Conservation (phyloP, 2,329 filamentous ascomycete species). For the Paecilomyces sp. region DNA sequence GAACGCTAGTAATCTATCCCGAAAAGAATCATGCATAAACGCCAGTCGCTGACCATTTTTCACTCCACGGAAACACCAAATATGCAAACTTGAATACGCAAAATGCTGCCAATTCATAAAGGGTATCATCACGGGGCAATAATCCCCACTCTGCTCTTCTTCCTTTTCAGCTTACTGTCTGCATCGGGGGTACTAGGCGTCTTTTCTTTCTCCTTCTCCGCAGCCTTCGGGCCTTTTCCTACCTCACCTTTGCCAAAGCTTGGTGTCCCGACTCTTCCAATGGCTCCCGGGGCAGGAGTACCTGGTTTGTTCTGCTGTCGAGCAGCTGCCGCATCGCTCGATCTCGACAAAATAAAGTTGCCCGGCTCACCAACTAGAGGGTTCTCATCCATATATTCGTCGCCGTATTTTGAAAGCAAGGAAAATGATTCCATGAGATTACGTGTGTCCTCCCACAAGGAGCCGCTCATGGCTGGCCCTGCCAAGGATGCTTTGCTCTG, state of each 20-base stretch:
- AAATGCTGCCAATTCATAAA: neutral
- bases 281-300: slow-evolving; percentile 5
- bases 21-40: neutral
- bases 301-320: slow-evolving; percentile 12
- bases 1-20: neutral
- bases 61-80: neutral
- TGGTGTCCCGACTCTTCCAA: slow-evolving; percentile 20
- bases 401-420: slow-evolving; percentile 47
- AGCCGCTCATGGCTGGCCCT: slow-evolving; percentile 13
- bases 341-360: slow-evolving; percentile 49
- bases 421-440: slow-evolving; percentile 43
- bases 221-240: slow-evolving; percentile 15
- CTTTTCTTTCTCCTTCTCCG: slow-evolving; percentile 26
- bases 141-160: slow-evolving; percentile 25
- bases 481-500: slow-evolving; percentile 20
- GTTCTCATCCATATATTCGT: slow-evolving; percentile 59
- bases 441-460: slow-evolving; percentile 28
- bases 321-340: slow-evolving; percentile 19
- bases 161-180: slow-evolving; percentile 26
- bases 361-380: slow-evolving; percentile 58
- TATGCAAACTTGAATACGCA: neutral
- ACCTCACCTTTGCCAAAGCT: slow-evolving; percentile 23
- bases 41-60: neutral
- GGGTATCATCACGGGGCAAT: slow-evolving; percentile 20
- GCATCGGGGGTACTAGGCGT: slow-evolving; percentile 25